Percentiles rank a stretch among this genome's conserved stretches.
These are phyloP conservation scores for Apiotrichum brassicae DNA, from an alignment of 1,284 basidiomycete genomes.

Conservation along the genomic window DNA sequence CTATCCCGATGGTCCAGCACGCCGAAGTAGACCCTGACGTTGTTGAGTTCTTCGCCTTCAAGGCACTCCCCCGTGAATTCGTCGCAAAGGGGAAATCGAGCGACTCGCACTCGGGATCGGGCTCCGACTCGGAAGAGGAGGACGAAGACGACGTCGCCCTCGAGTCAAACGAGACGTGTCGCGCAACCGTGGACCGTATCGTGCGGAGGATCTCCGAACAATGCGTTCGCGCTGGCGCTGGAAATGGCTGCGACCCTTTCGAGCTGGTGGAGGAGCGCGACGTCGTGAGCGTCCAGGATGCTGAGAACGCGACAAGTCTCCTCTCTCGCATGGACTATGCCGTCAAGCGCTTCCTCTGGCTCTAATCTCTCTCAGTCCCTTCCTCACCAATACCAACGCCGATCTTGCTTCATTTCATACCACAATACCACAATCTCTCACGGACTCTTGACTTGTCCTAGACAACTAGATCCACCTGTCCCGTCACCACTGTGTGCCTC, in stretches of 20 bases:
- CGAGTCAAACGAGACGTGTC: conserved; percentile 63
- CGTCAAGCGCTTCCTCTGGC: conserved; percentile 77
- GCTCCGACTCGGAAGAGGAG: conserved; percentile 20
- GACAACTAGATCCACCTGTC: too few species aligned
- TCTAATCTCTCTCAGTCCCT: conserved; percentile 48
- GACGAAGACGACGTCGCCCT: conserved; percentile 45
- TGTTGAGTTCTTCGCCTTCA: conserved; percentile 48
- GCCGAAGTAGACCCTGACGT: conserved; percentile 19
- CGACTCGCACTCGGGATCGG: background rate
- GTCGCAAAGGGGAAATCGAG: conserved; percentile 14
- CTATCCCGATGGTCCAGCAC: conserved; percentile 14
- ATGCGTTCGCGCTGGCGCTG: conserved; percentile 55
- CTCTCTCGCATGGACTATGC: conserved; percentile 87
- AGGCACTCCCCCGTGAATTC: conserved; percentile 47
- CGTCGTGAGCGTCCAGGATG: conserved; percentile 69
- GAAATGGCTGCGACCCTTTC: conserved; percentile 33
- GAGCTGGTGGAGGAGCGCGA: conserved; percentile 61
- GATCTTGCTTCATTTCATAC: too few species aligned
- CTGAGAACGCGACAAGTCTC: conserved; percentile 70
- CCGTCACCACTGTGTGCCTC: too few species aligned
- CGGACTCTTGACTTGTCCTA: too few species aligned
- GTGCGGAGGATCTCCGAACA: conserved; percentile 63
- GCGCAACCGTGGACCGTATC: conserved; percentile 67
- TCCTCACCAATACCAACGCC: too few species aligned
- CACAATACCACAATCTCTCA: too few species aligned